phyloP scores from a whole-genome alignment of 2,329 filamentous ascomycete species.

The Rutstroemia sp. region DNA sequence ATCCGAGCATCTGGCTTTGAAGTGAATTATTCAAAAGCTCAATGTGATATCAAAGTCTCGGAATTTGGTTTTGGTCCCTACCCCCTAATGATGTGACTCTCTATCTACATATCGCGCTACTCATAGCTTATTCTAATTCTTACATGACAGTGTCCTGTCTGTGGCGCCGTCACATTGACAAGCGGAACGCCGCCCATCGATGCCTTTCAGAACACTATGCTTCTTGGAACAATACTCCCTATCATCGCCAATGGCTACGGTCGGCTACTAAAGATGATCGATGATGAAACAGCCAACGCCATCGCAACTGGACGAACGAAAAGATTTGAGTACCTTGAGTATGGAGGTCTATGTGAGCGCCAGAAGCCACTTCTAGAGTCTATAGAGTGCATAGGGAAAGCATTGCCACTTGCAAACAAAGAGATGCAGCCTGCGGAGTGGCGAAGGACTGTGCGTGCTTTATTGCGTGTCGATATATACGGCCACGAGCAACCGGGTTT shows the following conservation, averaged over 20 bases:
- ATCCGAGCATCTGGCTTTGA: background rate
- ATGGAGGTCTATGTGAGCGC: slow-evolving; percentile 22
- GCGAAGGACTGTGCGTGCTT: slow-evolving; percentile 44
- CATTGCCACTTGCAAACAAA: background rate
- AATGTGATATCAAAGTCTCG: too few species aligned
- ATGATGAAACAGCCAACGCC: slow-evolving; percentile 42
- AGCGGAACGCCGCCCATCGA: slow-evolving; percentile 38
- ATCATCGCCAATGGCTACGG: slow-evolving; percentile 51
- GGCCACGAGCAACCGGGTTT: slow-evolving; percentile 33
- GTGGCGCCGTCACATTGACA: slow-evolving; percentile 35
- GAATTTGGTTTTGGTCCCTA: background rate
- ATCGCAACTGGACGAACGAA: slow-evolving; percentile 33
- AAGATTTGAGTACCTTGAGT: slow-evolving; percentile 23
- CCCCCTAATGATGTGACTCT: background rate
- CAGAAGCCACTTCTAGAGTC: slow-evolving; percentile 6
- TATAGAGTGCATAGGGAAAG: background rate
- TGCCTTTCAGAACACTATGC: slow-evolving; percentile 51
- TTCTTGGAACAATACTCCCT: slow-evolving; percentile 49
- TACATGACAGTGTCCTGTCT: slow-evolving; percentile 35
- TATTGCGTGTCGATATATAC: slow-evolving; percentile 52
- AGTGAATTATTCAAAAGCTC: background rate
- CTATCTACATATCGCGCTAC: too few species aligned
- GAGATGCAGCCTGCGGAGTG: slow-evolving; percentile 46
- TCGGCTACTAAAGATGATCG: slow-evolving; percentile 46
- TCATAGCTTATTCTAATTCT: background rate